Percentiles rank a stretch among this genome's conserved stretches.
These are phyloP conservation scores for Nicotiana undulata DNA, from an alignment of 257 asterid species.

Conservation along the genomic window DNA sequence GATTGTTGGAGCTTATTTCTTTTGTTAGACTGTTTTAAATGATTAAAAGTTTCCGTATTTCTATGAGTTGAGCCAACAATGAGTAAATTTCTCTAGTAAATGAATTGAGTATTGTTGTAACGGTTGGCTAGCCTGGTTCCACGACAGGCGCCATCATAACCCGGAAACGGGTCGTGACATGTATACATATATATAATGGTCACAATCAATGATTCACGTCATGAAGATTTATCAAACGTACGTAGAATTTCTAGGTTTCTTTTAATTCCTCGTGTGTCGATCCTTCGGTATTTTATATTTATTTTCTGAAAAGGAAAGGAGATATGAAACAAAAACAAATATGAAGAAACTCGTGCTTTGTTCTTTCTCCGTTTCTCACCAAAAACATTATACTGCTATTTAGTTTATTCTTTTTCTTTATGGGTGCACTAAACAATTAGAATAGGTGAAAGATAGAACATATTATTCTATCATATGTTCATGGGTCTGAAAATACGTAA, in stretches of 20 bases:
- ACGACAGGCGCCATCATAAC: too few relatives aligned
- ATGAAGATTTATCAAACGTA: neutral
- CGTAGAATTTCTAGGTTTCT: neutral
- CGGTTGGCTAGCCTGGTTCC: too few relatives aligned
- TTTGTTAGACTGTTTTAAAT: too few relatives aligned
- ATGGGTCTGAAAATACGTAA: too few relatives aligned
- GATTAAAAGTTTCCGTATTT: too few relatives aligned
- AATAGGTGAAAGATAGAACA: neutral
- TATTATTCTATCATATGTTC: too few relatives aligned
- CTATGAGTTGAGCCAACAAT: too few relatives aligned
- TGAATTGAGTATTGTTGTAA: too few relatives aligned
- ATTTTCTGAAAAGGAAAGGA: neutral
- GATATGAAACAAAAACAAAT: neutral
- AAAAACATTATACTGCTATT: neutral
- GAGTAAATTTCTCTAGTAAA: too few relatives aligned
- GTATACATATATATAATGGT: neutral
- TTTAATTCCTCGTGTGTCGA: neutral
- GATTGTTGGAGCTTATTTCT: too few relatives aligned
- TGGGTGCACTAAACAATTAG: neutral
- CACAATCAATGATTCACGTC: neutral
- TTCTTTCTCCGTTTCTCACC: neutral
- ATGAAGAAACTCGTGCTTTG: neutral
- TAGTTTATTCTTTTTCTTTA: neutral
- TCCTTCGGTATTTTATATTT: neutral
- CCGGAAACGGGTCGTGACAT: too few relatives aligned